Percentiles rank a stretch among this genome's conserved stretches.
Conservation (phyloP, 345 rosid genomes). For the Syzygium aqueum region DNA sequence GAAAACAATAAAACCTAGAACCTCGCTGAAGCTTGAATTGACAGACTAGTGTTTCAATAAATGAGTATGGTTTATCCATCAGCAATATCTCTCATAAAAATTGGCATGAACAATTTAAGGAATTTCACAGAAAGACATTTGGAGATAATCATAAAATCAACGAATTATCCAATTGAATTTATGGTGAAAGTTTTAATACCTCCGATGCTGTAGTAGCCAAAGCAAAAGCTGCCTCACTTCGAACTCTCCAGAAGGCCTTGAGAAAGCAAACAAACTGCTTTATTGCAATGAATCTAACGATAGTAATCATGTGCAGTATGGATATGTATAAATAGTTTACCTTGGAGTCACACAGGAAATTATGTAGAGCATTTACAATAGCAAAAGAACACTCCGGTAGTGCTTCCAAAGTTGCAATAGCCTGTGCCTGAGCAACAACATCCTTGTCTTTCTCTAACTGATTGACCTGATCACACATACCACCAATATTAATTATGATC, state of each 20-base stretch:
- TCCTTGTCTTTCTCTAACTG: conserved; percentile 95
- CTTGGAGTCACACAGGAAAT: conserved; percentile 75
- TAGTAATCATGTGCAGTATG: background rate
- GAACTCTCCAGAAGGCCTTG: conserved; percentile 96
- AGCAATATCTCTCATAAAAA: background rate
- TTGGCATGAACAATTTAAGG: background rate
- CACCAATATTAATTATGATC: background rate
- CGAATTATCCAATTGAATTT: background rate
- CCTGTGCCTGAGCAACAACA: conserved; percentile 95
- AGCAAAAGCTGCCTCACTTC: conserved; percentile 92
- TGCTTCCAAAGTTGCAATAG: conserved; percentile 60
- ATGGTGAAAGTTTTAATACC: conserved; percentile 35
- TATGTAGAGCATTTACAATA: conserved; percentile 68
- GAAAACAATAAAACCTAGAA: background rate
- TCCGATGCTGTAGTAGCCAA: conserved; percentile 81
- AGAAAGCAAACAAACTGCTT: conserved; percentile 9
- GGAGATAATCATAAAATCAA: background rate
- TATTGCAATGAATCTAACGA: background rate
- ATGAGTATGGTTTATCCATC: background rate
- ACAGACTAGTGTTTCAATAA: background rate
- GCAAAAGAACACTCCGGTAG: conserved; percentile 72
- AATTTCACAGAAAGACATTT: background rate
- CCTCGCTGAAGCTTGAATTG: background rate
- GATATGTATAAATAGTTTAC: conserved; percentile 23
- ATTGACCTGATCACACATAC: conserved; percentile 46